phyloP scores from a whole-genome alignment of 306 rosid species.

The Malus asiatica region DNA sequence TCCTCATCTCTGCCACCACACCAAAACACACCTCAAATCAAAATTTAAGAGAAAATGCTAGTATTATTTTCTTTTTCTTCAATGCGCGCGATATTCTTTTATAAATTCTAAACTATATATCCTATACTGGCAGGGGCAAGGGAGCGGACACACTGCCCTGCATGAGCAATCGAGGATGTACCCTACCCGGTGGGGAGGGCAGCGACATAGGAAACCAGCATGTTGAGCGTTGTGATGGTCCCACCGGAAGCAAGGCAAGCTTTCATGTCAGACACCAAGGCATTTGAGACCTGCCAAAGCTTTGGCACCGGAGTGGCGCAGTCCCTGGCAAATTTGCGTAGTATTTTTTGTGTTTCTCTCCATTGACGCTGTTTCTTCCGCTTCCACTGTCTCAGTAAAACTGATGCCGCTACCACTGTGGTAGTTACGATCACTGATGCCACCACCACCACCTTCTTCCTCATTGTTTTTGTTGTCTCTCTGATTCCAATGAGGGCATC shows the following conservation, averaged over 20 bases:
- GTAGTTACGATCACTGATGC: conserved; percentile 28
- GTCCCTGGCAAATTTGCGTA: conserved; percentile 50
- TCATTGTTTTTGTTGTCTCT: conserved; percentile 20
- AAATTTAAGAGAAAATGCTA: not conserved
- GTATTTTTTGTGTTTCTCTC: conserved; percentile 27
- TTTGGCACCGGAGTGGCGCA: conserved; percentile 49
- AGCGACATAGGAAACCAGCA: conserved; percentile 44
- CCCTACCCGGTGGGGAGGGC: conserved; percentile 55
- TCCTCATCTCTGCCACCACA: conserved; percentile 54
- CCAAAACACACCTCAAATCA: not conserved
- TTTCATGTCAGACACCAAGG: conserved; percentile 41
- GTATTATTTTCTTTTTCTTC: not conserved
- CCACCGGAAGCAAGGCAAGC: conserved; percentile 33
- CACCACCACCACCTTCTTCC: conserved; percentile 31
- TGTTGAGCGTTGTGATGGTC: conserved; percentile 31
- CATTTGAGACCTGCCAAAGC: conserved; percentile 48
- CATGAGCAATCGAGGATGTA: not conserved
- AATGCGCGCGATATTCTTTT: not conserved
- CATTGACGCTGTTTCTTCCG: conserved; percentile 30
- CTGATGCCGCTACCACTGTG: conserved; percentile 17
- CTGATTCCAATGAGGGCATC: not conserved
- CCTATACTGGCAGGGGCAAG: too few relatives aligned
- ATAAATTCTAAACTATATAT: too few relatives aligned
- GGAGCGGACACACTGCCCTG: too few relatives aligned
- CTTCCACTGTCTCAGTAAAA: conserved; percentile 31